phyloP scores from a whole-genome alignment of 1,284 basidiomycete genomes.

The Boletus sp. region DNA sequence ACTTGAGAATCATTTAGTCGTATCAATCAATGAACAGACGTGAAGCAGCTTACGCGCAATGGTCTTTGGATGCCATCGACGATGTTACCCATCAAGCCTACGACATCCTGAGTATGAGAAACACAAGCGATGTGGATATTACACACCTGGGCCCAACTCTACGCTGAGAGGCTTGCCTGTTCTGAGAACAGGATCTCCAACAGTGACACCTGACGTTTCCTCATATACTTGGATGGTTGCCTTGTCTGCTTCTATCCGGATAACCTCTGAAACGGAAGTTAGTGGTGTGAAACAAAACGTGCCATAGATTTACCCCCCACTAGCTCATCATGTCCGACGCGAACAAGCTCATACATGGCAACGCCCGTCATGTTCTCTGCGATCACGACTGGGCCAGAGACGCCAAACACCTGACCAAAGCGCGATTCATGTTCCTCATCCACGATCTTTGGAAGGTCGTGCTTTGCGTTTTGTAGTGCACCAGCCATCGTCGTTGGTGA shows the following conservation, averaged over 20 bases:
- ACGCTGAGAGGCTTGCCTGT: conserved; percentile 98
- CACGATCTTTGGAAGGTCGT: conserved; percentile 77
- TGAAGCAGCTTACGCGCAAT: conserved; percentile 54
- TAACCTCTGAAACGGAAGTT: conserved; percentile 70
- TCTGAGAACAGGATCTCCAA: conserved; percentile 95
- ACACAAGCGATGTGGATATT: background rate
- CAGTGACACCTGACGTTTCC: conserved; percentile 96
- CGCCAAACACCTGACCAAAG: conserved; percentile 90
- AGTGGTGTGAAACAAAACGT: conserved; percentile 14
- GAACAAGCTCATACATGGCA: conserved; percentile 96
- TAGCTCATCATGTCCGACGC: conserved; percentile 96
- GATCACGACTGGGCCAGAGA: conserved; percentile 95
- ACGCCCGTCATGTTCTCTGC: conserved; percentile 95
- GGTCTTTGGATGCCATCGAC: conserved; percentile 97
- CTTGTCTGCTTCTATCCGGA: conserved; percentile 94
- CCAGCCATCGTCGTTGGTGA: conserved; percentile 66
- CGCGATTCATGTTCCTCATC: conserved; percentile 88
- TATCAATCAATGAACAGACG: conserved; percentile 10
- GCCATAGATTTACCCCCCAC: conserved; percentile 66
- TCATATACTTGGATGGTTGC: conserved; percentile 99
- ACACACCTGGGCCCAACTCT: conserved; percentile 89
- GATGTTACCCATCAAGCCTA: conserved; percentile 96
- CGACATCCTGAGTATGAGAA: conserved; percentile 7
- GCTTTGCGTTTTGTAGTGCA: conserved; percentile 87
- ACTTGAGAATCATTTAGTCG: conserved; percentile 43